phyloP scores from a whole-genome alignment of 2,329 filamentous ascomycete genomes.

The Chaetomiaceae sp. region DNA sequence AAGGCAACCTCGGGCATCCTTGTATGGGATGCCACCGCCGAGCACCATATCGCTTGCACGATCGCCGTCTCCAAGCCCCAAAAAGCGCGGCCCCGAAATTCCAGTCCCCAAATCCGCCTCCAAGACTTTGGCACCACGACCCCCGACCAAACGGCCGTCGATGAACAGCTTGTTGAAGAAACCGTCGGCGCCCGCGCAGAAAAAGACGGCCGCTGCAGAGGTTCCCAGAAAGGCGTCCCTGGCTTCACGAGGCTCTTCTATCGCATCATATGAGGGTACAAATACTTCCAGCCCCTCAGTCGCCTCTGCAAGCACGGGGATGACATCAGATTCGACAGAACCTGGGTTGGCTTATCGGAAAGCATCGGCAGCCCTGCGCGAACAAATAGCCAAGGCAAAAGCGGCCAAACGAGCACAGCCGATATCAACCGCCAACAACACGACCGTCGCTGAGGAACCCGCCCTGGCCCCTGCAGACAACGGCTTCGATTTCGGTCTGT shows the following conservation, averaged over 20 bases:
- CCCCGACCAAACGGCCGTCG: constrained; percentile 49
- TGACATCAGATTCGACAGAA: constrained; percentile 35
- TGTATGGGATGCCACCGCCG: constrained; percentile 33
- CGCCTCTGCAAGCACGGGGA: constrained; percentile 32
- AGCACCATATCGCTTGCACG: constrained; percentile 29
- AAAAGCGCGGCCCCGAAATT: constrained; percentile 30
- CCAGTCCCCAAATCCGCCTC: constrained; percentile 38
- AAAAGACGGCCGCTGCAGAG: constrained; percentile 28
- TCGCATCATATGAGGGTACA: constrained; percentile 34
- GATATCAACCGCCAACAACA: constrained; percentile 23
- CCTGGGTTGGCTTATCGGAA: constrained; percentile 42
- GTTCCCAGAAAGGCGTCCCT: constrained; percentile 37
- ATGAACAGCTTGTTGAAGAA: constrained; percentile 52
- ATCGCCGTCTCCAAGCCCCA: constrained; percentile 38
- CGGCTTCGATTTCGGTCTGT: constrained; percentile 54
- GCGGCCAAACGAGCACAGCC: constrained; percentile 63
- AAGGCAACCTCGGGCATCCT: constrained; percentile 23
- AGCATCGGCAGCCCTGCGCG: constrained; percentile 74
- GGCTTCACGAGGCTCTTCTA: constrained; percentile 36
- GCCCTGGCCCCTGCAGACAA: constrained; percentile 44
- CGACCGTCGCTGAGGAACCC: constrained; percentile 27
- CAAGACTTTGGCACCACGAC: constrained; percentile 43
- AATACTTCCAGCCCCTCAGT: constrained; percentile 35
- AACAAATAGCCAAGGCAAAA: constrained; percentile 90
- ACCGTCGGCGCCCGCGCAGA: constrained; percentile 43